Evolutionary conservation across 805 yeast genomes (phyloP).

Genomic region (Jamesozyma spencerorum): DNA sequence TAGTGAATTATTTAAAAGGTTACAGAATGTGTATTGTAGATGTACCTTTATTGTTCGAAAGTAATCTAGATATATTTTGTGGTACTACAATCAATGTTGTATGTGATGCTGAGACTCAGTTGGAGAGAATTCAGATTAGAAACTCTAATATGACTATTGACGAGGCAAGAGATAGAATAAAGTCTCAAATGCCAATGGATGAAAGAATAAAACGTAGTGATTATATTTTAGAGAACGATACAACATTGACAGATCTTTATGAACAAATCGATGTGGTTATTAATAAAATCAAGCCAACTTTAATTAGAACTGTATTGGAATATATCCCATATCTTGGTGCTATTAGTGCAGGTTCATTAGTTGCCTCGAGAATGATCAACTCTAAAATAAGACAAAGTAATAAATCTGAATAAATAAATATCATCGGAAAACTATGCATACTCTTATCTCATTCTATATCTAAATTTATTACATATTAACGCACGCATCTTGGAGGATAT

Average conservation of each 20-base stretch:
- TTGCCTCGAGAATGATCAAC: constrained; percentile 18
- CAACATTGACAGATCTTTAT: constrained; percentile 36
- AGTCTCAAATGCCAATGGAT: constrained; percentile 62
- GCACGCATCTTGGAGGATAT: constrained; percentile 12
- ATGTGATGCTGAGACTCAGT: constrained; percentile 49
- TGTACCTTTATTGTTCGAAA: constrained; percentile 84
- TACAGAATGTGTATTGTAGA: constrained; percentile 63
- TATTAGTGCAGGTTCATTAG: constrained; percentile 24
- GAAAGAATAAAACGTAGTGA: constrained; percentile 55
- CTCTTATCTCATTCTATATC: not conserved
- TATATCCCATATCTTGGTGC: constrained; percentile 37
- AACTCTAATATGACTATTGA: constrained; percentile 55
- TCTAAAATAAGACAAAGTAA: constrained; percentile 3
- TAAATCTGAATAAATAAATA: not conserved
- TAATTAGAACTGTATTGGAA: constrained; percentile 25
- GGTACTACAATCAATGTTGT: constrained; percentile 62
- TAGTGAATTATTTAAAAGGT: constrained; percentile 50
- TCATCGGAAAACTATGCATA: too few species aligned
- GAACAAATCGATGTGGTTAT: constrained; percentile 36
- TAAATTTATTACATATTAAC: not conserved
- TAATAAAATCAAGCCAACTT: constrained; percentile 32
- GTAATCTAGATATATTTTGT: constrained; percentile 60
- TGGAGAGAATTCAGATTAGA: constrained; percentile 52
- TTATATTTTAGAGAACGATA: constrained; percentile 54
- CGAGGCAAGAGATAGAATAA: constrained; percentile 66